Evolutionary conservation across 345 rosid genomes (phyloP), one percentile per base, ranked within the genome.

Genomic region (Camelina laxa): DNA sequence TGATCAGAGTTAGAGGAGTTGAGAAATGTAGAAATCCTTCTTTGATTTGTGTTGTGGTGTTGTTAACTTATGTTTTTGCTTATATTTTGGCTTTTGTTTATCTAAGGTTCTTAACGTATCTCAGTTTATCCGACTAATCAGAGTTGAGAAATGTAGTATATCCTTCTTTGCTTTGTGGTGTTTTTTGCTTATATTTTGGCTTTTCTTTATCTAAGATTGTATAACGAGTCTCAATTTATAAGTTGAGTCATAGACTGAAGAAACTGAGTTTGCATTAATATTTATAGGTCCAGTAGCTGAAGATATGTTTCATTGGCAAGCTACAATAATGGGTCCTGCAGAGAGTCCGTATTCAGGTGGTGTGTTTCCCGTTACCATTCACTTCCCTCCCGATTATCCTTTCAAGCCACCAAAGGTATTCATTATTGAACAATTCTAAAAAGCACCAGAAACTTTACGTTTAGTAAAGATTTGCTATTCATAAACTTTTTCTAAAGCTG

Each of bases 321-420:
- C 72, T 68, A 54, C 72, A 14, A 68, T 68, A 0, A 70, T 70
- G 74, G 74, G 74, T 44, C 74, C 74, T 58, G 1, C 56, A 53
- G 74, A 70, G 53, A 70, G 74, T 42, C 74, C 74, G 3, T 70
- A 70, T 47, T 17, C 74, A 56, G 74, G 74, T 16, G 74, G 74
- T 41, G 74, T 70, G 38, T 70, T 70, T 33, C 74, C 59, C 44
- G 74, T 70, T 22, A 70, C 86, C 12, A 83, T 83, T 76, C 86
- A 83, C 61, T 81, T 83, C 67, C 84, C 86, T 69, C 86, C 84
- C 0, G 86, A 83, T 65, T 83, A 83, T 67, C 86, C 74, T 2
- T 70, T 70, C 65, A 70, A 70, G 9, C 75, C 75, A 19, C 75
- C 75, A 44, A 71, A 71, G 75, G 75, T 65, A 64, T 31, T n/a